phyloP scores from a whole-genome alignment of 208 protist genomes.

The Leptomonas pyrrhocoris region DNA sequence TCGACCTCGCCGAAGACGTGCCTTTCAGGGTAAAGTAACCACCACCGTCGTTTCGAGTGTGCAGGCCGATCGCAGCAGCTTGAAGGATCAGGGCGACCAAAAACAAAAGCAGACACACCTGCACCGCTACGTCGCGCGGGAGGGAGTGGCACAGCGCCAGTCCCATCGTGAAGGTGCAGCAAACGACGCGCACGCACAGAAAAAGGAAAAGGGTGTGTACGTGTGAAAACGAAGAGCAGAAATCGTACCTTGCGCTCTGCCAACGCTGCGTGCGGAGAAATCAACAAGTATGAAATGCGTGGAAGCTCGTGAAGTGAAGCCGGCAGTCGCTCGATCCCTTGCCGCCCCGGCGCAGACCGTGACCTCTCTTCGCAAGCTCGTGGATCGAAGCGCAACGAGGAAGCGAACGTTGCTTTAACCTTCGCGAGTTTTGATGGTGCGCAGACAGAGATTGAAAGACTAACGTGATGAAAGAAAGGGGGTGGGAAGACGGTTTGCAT shows the following conservation, averaged over 20 bases:
- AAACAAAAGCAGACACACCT: constrained; percentile 44
- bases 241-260: no score
- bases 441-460: no score
- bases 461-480: no score
- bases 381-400: not conserved
- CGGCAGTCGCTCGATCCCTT: not conserved
- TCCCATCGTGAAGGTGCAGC: constrained; percentile 26
- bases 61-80: constrained; percentile 43
- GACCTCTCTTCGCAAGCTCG: not conserved
- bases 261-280: no score
- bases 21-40: constrained; percentile 38
- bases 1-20: constrained; percentile 1
- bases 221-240: no score
- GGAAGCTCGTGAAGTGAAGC: no score
- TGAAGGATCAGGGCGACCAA: constrained; percentile 55
- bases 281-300: no score
- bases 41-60: constrained; percentile 29
- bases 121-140: constrained; percentile 51
- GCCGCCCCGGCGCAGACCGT: no score
- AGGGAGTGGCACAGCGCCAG: constrained; percentile 54
- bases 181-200: not conserved
- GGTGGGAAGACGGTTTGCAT: no score
- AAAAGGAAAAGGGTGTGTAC: not conserved
- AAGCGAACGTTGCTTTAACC: not conserved
- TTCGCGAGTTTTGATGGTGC: no score